Evolutionary conservation across 129 eudicot genomes (phyloP).

Genomic region (Pseudognaphalium luteoalbum): DNA sequence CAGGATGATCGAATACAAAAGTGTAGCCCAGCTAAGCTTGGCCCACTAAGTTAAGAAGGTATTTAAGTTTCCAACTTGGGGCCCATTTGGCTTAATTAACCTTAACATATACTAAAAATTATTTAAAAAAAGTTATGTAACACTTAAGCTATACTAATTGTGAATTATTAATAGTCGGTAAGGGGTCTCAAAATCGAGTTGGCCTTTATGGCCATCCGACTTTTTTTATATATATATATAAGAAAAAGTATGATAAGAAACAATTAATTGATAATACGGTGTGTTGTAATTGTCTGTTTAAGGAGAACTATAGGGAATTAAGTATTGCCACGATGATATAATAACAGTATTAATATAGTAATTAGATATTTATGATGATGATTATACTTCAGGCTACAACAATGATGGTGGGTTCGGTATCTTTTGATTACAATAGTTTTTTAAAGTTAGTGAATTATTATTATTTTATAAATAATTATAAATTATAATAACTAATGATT

Average conservation of each 20-base stretch:
- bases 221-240: too few relatives aligned
- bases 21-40: constrained; percentile 4
- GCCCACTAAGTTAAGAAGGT: neutral
- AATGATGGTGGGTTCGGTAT: neutral
- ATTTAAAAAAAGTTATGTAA: too few relatives aligned
- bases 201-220: neutral
- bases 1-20: neutral
- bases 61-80: too few relatives aligned
- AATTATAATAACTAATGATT: too few relatives aligned
- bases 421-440: neutral
- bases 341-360: neutral
- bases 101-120: too few relatives aligned
- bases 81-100: too few relatives aligned
- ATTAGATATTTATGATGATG: neutral
- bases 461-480: too few relatives aligned
- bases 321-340: neutral
- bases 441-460: too few relatives aligned
- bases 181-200: neutral
- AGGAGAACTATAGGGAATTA: constrained; percentile 2
- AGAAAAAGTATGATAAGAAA: too few relatives aligned
- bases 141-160: too few relatives aligned
- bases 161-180: neutral
- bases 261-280: neutral
- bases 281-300: constrained; percentile 7
- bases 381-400: too few relatives aligned